Evolutionary conservation across 2,329 filamentous ascomycete genomes (phyloP).

Genomic region (Ceratocystis cubensis): DNA sequence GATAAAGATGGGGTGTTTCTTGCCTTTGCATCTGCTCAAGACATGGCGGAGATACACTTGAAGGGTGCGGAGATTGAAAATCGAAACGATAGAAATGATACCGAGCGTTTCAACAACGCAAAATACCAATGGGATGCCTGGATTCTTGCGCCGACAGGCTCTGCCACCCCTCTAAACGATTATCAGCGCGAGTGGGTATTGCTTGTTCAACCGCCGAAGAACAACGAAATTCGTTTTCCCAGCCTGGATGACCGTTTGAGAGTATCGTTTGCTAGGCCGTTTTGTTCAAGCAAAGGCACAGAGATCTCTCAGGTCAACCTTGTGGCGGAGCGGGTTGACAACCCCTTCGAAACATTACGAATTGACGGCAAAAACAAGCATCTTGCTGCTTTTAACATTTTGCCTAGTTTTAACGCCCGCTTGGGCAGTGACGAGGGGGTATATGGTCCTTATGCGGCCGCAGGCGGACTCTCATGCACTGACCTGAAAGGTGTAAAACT

Average conservation of each 20-base stretch:
- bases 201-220: conserved; percentile 14
- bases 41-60: conserved; percentile 18
- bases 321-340: conserved; percentile 13
- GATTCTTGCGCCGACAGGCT: conserved; percentile 17
- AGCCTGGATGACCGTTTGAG: conserved; percentile 12
- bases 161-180: neutral
- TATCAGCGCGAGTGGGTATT: conserved; percentile 19
- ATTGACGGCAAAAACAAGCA: neutral
- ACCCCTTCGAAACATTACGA: conserved; percentile 16
- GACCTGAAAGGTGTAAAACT: conserved; percentile 1
- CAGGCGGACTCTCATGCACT: neutral
- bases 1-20: conserved; percentile 10
- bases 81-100: conserved; percentile 14
- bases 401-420: conserved; percentile 2
- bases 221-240: conserved; percentile 13
- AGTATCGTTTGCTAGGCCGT: conserved; percentile 6
- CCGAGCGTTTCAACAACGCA: conserved; percentile 18
- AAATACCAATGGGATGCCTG: conserved; percentile 14
- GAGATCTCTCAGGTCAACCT: neutral
- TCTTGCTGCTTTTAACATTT: conserved; percentile 16
- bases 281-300: neutral
- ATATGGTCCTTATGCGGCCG: conserved; percentile 1
- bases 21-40: conserved; percentile 9
- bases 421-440: conserved; percentile 10
- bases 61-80: conserved; percentile 18